phyloP scores from a whole-genome alignment of 768 basidiomycete genomes.

The Russula brevipes region DNA sequence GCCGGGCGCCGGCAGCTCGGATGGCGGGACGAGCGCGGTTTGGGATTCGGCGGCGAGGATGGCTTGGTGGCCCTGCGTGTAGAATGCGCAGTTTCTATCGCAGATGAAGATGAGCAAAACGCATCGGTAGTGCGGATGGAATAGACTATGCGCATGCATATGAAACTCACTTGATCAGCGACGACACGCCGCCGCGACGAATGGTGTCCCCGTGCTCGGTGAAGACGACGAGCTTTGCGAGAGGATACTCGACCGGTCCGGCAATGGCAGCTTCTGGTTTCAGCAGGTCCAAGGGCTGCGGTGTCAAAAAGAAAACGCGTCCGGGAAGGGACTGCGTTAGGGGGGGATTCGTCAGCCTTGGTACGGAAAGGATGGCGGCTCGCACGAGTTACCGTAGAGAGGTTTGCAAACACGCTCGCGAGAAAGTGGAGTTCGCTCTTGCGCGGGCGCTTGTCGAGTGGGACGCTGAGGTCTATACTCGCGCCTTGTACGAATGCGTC shows the following conservation, averaged over 20 bases:
- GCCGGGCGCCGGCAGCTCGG: slow-evolving; percentile 57
- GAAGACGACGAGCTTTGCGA: slow-evolving; percentile 77
- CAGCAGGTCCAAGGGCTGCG: slow-evolving; percentile 49
- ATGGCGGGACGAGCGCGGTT: slow-evolving; percentile 52
- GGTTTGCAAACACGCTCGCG: slow-evolving; percentile 90
- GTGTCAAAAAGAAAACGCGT: slow-evolving; percentile 72
- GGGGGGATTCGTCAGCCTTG: background rate
- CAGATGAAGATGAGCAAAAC: slow-evolving; percentile 15
- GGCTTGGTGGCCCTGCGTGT: slow-evolving; percentile 61
- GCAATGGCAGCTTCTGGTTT: slow-evolving; percentile 41
- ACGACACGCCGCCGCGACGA: slow-evolving; percentile 80
- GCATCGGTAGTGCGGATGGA: background rate
- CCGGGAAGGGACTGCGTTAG: slow-evolving; percentile 60
- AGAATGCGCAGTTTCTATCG: slow-evolving; percentile 73
- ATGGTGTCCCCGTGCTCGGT: slow-evolving; percentile 88
- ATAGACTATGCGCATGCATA: background rate
- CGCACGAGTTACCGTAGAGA: slow-evolving; percentile 58
- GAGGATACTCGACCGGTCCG: slow-evolving; percentile 63
- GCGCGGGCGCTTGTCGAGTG: slow-evolving; percentile 45
- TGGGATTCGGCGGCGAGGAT: slow-evolving; percentile 63
- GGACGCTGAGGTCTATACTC: slow-evolving; percentile 44
- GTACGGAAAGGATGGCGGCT: background rate
- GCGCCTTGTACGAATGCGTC: slow-evolving; percentile 85
- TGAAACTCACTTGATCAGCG: slow-evolving; percentile 69
- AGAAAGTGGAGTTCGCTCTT: slow-evolving; percentile 89